Evolutionary conservation across 73 alveolate species (phyloP).

Genomic region (Durusdinium trenchii): DNA sequence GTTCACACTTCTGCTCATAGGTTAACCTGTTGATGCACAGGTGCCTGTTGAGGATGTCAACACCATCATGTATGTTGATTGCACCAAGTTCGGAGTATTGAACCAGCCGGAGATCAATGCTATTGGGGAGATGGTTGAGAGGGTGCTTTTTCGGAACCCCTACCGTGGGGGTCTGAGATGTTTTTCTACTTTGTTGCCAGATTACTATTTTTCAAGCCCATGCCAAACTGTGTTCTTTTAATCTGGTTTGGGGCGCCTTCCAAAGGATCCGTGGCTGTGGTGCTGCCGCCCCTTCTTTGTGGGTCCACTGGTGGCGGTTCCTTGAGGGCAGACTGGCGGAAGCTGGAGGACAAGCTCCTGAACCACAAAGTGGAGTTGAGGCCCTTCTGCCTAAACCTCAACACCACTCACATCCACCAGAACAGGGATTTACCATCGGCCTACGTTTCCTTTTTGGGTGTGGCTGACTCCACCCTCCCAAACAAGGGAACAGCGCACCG

Average conservation of each 20-base stretch:
- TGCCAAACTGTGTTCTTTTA: not conserved
- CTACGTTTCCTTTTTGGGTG: not conserved
- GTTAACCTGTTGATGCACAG: no score
- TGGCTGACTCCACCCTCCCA: not conserved
- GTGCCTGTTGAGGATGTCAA: not conserved
- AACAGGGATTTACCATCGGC: not conserved
- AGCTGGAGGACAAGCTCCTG: conserved; percentile 1
- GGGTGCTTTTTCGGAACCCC: not conserved
- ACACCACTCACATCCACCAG: not conserved
- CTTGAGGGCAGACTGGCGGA: not conserved
- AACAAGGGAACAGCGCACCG: conserved; percentile 28
- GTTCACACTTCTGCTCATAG: no score
- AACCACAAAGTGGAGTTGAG: not conserved
- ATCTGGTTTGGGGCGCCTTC: not conserved
- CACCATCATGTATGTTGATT: not conserved
- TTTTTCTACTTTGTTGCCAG: not conserved
- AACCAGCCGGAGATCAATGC: conserved; percentile 2
- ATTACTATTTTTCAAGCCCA: not conserved
- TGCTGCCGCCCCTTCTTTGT: not conserved
- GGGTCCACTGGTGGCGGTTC: not conserved
- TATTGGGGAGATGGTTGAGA: not conserved
- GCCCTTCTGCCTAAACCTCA: not conserved
- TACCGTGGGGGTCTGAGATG: no score
- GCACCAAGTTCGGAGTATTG: not conserved
- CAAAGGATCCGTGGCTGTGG: not conserved